A percentile compares a stretch with the other conserved stretches of the same genome.
Evolutionary conservation across 139 green algal species (phyloP).

Genomic region (Coccomyxa sp.): DNA sequence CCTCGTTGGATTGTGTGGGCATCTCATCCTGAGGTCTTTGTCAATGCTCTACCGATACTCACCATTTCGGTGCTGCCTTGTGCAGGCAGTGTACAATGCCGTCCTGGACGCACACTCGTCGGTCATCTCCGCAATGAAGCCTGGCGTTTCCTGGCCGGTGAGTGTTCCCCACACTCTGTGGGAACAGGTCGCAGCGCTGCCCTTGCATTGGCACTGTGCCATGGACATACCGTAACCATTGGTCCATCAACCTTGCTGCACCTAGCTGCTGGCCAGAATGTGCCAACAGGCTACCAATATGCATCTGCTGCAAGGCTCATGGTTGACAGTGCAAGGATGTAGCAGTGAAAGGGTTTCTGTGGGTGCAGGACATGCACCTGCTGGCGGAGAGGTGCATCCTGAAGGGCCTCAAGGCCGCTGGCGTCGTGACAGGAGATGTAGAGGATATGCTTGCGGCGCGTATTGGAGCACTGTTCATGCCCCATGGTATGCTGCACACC

Average conservation of each 20-base stretch:
- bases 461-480: slow-evolving; percentile 89
- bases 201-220: too few relatives aligned
- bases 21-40: too few relatives aligned
- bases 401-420: slow-evolving; percentile 42
- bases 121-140: slow-evolving; percentile 62
- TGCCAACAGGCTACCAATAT: too few relatives aligned
- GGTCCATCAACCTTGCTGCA: too few relatives aligned
- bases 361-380: slow-evolving; percentile 62
- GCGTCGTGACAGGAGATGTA: slow-evolving; percentile 53
- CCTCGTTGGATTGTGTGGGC: too few relatives aligned
- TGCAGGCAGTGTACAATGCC: slow-evolving; percentile 60
- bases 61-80: background rate
- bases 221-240: too few relatives aligned
- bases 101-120: slow-evolving; percentile 66
- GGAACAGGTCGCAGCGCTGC: background rate
- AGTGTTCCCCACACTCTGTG: background rate
- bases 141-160: slow-evolving; percentile 75
- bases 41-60: too few relatives aligned
- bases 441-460: slow-evolving; percentile 68
- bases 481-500: slow-evolving; percentile 74
- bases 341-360: too few relatives aligned
- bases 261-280: too few relatives aligned
- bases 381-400: slow-evolving; percentile 79
- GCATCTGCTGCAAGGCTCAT: too few relatives aligned
- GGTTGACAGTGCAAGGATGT: too few relatives aligned